These are phyloP conservation scores for Fusarium oxysporum DNA, from an alignment of 2,329 filamentous ascomycete genomes.

Conservation along the genomic window DNA sequence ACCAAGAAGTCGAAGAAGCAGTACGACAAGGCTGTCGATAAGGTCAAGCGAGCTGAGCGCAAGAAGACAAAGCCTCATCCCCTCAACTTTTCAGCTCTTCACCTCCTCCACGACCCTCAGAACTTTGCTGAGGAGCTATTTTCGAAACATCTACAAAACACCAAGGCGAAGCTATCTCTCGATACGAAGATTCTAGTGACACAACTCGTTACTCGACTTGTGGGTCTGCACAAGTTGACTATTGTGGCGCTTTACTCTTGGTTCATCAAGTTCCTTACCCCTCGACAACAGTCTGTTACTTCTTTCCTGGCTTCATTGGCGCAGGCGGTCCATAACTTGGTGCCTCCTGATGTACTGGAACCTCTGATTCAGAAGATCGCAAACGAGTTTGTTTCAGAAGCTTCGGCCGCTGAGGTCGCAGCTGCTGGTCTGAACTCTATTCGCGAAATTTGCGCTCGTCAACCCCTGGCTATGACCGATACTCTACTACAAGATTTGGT, in stretches of 20 bases:
- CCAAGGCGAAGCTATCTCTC: slow-evolving; percentile 84
- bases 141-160: slow-evolving; percentile 88
- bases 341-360: slow-evolving; percentile 92
- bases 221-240: slow-evolving; percentile 92
- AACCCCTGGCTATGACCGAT: slow-evolving; percentile 96
- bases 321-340: slow-evolving; percentile 89
- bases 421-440: slow-evolving; percentile 95
- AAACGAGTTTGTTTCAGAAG: slow-evolving; percentile 98
- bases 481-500: slow-evolving; percentile 96
- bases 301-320: slow-evolving; percentile 93
- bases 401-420: slow-evolving; percentile 88
- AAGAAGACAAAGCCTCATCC: slow-evolving; percentile 90
- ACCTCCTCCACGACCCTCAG: slow-evolving; percentile 93
- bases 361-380: slow-evolving; percentile 94
- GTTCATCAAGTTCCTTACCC: slow-evolving; percentile 92
- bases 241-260: slow-evolving; percentile 94
- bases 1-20: slow-evolving; percentile 85
- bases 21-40: slow-evolving; percentile 83
- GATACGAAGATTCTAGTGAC: slow-evolving; percentile 92
- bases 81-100: slow-evolving; percentile 95
- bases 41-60: slow-evolving; percentile 83
- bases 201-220: slow-evolving; percentile 88
- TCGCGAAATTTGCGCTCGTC: slow-evolving; percentile 90
- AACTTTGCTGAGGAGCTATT: slow-evolving; percentile 92
- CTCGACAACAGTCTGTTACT: slow-evolving; percentile 88